phyloP scores from a whole-genome alignment of 345 rosid genomes.

The Linum lewisii region DNA sequence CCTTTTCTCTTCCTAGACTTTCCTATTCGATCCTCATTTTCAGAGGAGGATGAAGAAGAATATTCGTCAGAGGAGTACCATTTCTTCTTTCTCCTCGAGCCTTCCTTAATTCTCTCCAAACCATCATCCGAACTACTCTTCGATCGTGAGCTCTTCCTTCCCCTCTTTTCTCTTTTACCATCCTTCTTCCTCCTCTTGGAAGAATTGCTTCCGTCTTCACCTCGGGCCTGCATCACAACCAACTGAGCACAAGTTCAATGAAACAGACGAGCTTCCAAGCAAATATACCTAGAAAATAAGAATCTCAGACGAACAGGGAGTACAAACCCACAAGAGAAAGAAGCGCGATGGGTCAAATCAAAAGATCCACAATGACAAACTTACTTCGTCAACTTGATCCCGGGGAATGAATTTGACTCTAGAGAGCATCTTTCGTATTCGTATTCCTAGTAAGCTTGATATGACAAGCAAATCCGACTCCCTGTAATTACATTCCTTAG shows the following conservation, averaged over 20 bases:
- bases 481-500: too few relatives aligned
- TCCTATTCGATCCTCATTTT: conserved; percentile 17
- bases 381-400: too few relatives aligned
- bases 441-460: too few relatives aligned
- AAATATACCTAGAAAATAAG: background rate
- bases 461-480: too few relatives aligned
- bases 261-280: background rate
- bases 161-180: conserved; percentile 32
- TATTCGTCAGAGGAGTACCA: conserved; percentile 55
- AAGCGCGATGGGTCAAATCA: too few relatives aligned
- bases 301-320: background rate
- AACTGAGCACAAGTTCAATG: background rate
- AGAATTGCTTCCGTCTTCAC: conserved; percentile 17
- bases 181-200: conserved; percentile 17
- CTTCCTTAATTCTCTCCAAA: conserved; percentile 31
- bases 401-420: too few relatives aligned
- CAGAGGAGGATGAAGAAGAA: conserved; percentile 29
- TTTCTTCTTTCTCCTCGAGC: conserved; percentile 41
- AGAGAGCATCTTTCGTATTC: too few relatives aligned
- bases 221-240: conserved; percentile 22
- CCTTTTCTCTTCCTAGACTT: conserved; percentile 20
- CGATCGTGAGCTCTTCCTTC: conserved; percentile 17
- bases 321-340: background rate
- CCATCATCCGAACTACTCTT: conserved; percentile 38
- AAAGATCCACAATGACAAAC: too few relatives aligned